These are phyloP conservation scores for Leccinum barrowsii DNA, from an alignment of 768 basidiomycete genomes.

Conservation along the genomic window DNA sequence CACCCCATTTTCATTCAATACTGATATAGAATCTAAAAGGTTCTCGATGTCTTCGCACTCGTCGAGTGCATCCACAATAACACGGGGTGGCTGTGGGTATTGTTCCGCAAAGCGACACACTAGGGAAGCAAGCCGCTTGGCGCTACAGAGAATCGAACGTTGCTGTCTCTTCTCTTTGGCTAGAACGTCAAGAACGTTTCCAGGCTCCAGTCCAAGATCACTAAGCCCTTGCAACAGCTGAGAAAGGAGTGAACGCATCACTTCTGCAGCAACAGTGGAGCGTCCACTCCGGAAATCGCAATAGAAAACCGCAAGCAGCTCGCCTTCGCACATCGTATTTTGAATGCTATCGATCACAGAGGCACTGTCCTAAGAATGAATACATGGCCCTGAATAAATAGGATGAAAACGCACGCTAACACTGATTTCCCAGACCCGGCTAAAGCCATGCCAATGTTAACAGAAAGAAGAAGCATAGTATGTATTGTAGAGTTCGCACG, in stretches of 20 bases:
- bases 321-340: neutral
- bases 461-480: neutral
- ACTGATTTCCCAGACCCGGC: neutral
- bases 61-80: slow-evolving; percentile 16
- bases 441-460: neutral
- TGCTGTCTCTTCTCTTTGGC: neutral
- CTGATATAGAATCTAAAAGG: neutral
- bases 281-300: neutral
- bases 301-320: neutral
- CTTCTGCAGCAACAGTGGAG: neutral
- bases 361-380: neutral
- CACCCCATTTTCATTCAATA: neutral
- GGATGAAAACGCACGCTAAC: neutral
- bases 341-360: neutral
- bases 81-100: neutral
- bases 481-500: neutral
- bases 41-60: slow-evolving; percentile 11
- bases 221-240: neutral
- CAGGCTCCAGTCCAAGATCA: neutral
- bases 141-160: neutral
- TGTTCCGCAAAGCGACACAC: neutral
- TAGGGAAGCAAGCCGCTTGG: neutral
- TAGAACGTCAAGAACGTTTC: neutral
- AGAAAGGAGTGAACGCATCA: neutral
- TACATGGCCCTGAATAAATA: no score